Base-by-base conservation (phyloP, 106 monocot species). In the Posidonia australis region DNA sequence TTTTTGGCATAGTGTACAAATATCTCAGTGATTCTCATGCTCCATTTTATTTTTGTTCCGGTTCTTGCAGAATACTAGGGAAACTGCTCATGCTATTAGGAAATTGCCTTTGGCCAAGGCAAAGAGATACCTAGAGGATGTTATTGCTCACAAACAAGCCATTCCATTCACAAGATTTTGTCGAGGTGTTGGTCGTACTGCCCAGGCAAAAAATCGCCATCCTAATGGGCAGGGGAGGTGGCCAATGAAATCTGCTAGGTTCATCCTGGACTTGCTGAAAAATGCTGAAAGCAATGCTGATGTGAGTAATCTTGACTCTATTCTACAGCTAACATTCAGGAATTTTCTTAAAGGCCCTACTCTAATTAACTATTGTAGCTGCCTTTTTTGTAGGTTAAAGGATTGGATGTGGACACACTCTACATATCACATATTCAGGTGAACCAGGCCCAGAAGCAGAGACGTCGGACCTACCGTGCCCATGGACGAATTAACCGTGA, bases 101-200 rank as follows among this genome's bases (percentile, higher is more conserved):
- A 63, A 72, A 28, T 25, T 72, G 51, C 28, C 71, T n/a, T 36
- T 72, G 36, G 41, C 10, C 31, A 72, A 72, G 54, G 71, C 71
- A 9, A 72, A 72, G 51, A 72, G 71, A 21, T 72, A 72, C 16
- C 63, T 72, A 22, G 71, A 72, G 36, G 71, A 72, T 43, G 71
- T 72, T 41, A 83, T 88, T 41, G 82, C 76, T 45, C 92, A 92
- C 71, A 92, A 92, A 74, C 92, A 92, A 55, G 92, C 92, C 6
- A 92, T 92, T 26, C 92, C 92, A 16, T 92, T 92, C 74, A 66
- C 84, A n/a, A 84, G 92, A 61, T 92, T 72, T 43, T 92, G 92
- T 54, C 10, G 92, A 7, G 92, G 92, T 63, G 88, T 88, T 9
- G 92, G 92, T 0, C 84, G 88, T 41, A 88, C 92, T 0, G 92